These are phyloP conservation scores for Rhizophagus prolifer DNA, from an alignment of 192 early-diverging fungal species.

Conservation along the genomic window DNA sequence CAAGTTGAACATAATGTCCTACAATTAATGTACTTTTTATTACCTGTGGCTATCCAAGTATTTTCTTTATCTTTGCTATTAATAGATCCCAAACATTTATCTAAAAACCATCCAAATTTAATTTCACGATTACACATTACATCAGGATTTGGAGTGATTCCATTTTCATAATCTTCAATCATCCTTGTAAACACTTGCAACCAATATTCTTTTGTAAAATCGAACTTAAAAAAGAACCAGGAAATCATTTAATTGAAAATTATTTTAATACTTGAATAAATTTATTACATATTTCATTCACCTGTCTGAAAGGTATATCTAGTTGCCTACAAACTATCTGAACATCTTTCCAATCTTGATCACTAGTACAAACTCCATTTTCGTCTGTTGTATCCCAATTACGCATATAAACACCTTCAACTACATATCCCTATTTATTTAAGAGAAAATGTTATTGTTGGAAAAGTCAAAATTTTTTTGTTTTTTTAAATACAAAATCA, in stretches of 20 bases:
- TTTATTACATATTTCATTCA: neutral
- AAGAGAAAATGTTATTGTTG: neutral
- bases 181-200: slow-evolving; percentile 79
- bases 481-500: neutral
- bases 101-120: slow-evolving; percentile 90
- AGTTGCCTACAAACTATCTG: slow-evolving; percentile 68
- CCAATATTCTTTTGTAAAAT: slow-evolving; percentile 92
- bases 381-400: slow-evolving; percentile 94
- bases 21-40: slow-evolving; percentile 13
- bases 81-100: slow-evolving; percentile 44
- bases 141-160: slow-evolving; percentile 91
- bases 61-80: neutral
- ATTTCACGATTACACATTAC: slow-evolving; percentile 86
- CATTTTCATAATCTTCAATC: slow-evolving; percentile 67
- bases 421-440: slow-evolving; percentile 47
- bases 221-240: slow-evolving; percentile 44
- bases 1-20: slow-evolving; percentile 58
- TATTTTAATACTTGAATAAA: neutral
- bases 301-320: slow-evolving; percentile 53
- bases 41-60: slow-evolving; percentile 43
- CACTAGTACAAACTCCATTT: slow-evolving; percentile 69
- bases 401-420: slow-evolving; percentile 87
- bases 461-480: neutral
- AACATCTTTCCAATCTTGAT: slow-evolving; percentile 77
- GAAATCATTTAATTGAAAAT: neutral